Evolutionary conservation across 176 grass and related monocot genomes (phyloP).

Genomic region (Eremochloa ophiuroides): DNA sequence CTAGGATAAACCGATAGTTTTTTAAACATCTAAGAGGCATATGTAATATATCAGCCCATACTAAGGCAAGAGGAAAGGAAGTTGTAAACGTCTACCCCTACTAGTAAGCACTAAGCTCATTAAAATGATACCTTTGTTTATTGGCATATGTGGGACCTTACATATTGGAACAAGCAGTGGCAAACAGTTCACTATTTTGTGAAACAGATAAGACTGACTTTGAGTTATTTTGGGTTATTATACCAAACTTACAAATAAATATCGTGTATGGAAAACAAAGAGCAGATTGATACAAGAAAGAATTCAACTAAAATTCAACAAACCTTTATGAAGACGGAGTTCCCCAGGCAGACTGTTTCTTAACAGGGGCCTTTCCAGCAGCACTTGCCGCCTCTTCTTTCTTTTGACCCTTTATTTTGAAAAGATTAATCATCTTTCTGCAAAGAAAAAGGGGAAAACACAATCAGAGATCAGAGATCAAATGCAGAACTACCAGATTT

Average conservation of each 20-base stretch:
- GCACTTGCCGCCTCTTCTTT: slow-evolving; percentile 72
- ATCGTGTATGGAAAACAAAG: not conserved
- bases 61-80: not conserved
- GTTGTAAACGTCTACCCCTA: not conserved
- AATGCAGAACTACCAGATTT: not conserved
- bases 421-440: slow-evolving; percentile 81
- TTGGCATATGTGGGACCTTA: not conserved
- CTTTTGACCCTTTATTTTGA: slow-evolving; percentile 88
- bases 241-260: not conserved
- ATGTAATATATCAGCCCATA: not conserved
- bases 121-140: not conserved
- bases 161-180: not conserved
- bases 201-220: not conserved
- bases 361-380: slow-evolving; percentile 52
- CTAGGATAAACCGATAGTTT: not conserved
- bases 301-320: not conserved
- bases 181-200: not conserved
- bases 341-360: slow-evolving; percentile 86
- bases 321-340: slow-evolving; percentile 82
- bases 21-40: not conserved
- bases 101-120: not conserved
- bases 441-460: slow-evolving; percentile 13
- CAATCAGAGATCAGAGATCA: not conserved
- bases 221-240: not conserved
- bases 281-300: not conserved